Evolutionary conservation across 805 yeast species (phyloP), one percentile per base, ranked within the genome.

Genomic region (Starmerella davenportii): DNA sequence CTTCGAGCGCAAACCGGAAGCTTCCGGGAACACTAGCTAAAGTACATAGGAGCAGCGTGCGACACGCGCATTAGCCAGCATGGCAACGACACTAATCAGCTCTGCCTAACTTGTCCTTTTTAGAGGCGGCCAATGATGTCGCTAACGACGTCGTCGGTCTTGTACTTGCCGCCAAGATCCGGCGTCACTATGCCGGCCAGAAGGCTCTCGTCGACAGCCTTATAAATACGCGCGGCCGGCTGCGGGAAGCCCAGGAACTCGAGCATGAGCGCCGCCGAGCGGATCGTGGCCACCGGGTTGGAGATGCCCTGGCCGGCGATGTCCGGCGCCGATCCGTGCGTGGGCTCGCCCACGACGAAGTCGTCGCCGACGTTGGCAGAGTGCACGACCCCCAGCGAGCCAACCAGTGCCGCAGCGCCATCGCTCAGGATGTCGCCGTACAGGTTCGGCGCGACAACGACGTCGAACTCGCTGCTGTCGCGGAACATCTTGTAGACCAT

Each of bases 401-500:
- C 98, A 42, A 87, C 94, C 41, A 85, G 69, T 14, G 96, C 95
- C 50, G 96, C 96, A 40, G 96, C 96, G 63, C 95, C 96, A 58
- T 85, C 96, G 47, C 92, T 78, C 51, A 90, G 68, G 49, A 90
- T 84, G 61, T 90, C 98, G 60, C 98, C 98, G 61, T 90, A 90
- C 59, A 90, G 70, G 69, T 90, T 90, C 52, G 98, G 98, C 45
- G 96, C 98, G 39, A 90, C 98, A 29, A 90, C 90, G 47, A 90
- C 98, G 57, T 90, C 98, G 55, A 90, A 90, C 60, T 80, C 76
- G 56, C 82, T 84, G 38, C 98, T 98, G 63, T 90, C 95, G 63
- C 96, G 76, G 75, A 90, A 90, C 90, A 90, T 74, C 61, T 94
- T 73, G 74, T 90, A 90, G 41, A 90, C 98, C 98, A 90, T 90